Conservation (phyloP, 768 basidiomycete species). For the Lanmaoa pseudosensibilis region DNA sequence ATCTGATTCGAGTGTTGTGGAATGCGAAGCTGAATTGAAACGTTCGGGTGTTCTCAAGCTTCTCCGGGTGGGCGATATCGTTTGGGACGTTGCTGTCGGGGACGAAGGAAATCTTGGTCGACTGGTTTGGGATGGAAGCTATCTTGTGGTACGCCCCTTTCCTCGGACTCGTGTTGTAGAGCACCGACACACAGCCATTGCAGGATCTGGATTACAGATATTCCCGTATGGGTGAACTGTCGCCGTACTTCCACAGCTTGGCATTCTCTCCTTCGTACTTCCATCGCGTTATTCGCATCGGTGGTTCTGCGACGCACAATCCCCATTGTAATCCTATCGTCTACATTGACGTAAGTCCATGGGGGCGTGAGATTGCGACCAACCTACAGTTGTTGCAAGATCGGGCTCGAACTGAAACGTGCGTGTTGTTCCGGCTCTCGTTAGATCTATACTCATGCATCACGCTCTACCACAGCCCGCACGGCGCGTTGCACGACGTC, state of each 20-base stretch:
- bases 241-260: constrained; percentile 75
- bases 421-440: constrained; percentile 31
- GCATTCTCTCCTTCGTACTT: constrained; percentile 89
- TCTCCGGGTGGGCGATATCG: constrained; percentile 74
- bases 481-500: constrained; percentile 76
- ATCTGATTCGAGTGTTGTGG: constrained; percentile 74
- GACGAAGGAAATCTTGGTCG: constrained; percentile 86
- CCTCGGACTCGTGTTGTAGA: neutral
- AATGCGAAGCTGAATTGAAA: constrained; percentile 79
- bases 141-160: constrained; percentile 65
- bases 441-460: constrained; percentile 10
- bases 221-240: constrained; percentile 71
- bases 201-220: constrained; percentile 88
- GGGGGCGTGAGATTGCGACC: constrained; percentile 73
- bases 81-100: constrained; percentile 85
- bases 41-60: constrained; percentile 49
- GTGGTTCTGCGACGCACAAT: constrained; percentile 34
- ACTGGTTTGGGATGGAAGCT: constrained; percentile 86
- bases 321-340: constrained; percentile 59
- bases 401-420: constrained; percentile 79
- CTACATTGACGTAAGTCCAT: constrained; percentile 73
- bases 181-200: neutral
- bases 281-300: constrained; percentile 76
- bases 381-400: constrained; percentile 80
- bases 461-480: constrained; percentile 49